phyloP scores from a whole-genome alignment of 2,329 filamentous ascomycete species.

The Nannizzia gypsea region DNA sequence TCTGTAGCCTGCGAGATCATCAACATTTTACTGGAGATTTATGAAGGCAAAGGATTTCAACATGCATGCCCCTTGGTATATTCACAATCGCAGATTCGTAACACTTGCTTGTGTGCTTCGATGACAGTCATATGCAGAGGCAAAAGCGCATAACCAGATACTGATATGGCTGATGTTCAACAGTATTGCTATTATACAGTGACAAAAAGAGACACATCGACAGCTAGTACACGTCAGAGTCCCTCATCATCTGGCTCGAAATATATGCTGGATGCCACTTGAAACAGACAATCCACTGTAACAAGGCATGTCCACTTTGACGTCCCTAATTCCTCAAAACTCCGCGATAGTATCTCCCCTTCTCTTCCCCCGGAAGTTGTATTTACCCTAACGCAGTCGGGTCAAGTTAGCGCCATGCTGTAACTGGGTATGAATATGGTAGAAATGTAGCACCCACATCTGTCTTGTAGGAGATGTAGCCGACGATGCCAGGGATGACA shows the following conservation, averaged over 20 bases:
- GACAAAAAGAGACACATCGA: neutral
- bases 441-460: conserved; percentile 56
- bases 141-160: neutral
- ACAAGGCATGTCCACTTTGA: no score
- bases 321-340: no score
- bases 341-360: conserved; percentile 74
- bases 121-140: neutral
- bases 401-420: neutral
- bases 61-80: no score
- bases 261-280: neutral
- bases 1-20: neutral
- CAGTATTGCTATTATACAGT: neutral
- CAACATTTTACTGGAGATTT: neutral
- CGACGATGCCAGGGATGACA: conserved; percentile 58
- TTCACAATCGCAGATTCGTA: no score
- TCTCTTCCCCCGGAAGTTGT: conserved; percentile 72
- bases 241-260: neutral
- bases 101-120: neutral
- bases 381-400: conserved; percentile 59
- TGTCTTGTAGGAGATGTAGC: conserved; percentile 62
- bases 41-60: no score
- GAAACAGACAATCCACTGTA: neutral
- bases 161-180: neutral
- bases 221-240: neutral
- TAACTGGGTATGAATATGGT: no score